These are phyloP conservation scores for Lachancea sp. DNA, from an alignment of 805 yeast species.

Conservation along the genomic window DNA sequence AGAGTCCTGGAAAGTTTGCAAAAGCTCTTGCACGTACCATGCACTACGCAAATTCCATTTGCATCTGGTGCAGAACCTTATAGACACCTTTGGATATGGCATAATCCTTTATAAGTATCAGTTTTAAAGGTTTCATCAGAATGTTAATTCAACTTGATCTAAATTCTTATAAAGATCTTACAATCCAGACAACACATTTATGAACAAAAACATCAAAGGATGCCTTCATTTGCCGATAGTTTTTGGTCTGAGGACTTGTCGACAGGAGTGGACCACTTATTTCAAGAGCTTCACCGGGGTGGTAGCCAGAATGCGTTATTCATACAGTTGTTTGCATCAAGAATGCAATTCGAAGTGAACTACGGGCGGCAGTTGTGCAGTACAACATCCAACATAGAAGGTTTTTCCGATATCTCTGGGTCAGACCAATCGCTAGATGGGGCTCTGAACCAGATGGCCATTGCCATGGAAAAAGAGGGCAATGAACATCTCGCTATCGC, in stretches of 20 bases:
- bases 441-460: slow-evolving; percentile 44
- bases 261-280: slow-evolving; percentile 46
- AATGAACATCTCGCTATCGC: slow-evolving; percentile 61
- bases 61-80: slow-evolving; percentile 74
- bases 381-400: slow-evolving; percentile 20
- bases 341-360: slow-evolving; percentile 65
- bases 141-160: not conserved
- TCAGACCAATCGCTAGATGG: slow-evolving; percentile 37
- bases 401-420: slow-evolving; percentile 8
- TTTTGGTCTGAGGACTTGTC: slow-evolving; percentile 70
- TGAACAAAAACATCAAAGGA: slow-evolving; percentile 5
- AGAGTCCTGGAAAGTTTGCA: slow-evolving; percentile 67
- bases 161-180: too few species aligned
- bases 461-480: slow-evolving; percentile 53
- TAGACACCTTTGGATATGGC: slow-evolving; percentile 55
- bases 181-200: not conserved
- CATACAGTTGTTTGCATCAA: slow-evolving; percentile 52
- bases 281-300: slow-evolving; percentile 52
- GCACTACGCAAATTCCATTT: slow-evolving; percentile 85
- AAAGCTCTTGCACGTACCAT: slow-evolving; percentile 79
- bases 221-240: slow-evolving; percentile 60
- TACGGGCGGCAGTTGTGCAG: slow-evolving; percentile 52
- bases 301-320: slow-evolving; percentile 66
- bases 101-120: slow-evolving; percentile 8
- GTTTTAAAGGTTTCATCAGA: not conserved